phyloP scores from a whole-genome alignment of 2,329 filamentous ascomycete genomes.

The Exophiala sp. region DNA sequence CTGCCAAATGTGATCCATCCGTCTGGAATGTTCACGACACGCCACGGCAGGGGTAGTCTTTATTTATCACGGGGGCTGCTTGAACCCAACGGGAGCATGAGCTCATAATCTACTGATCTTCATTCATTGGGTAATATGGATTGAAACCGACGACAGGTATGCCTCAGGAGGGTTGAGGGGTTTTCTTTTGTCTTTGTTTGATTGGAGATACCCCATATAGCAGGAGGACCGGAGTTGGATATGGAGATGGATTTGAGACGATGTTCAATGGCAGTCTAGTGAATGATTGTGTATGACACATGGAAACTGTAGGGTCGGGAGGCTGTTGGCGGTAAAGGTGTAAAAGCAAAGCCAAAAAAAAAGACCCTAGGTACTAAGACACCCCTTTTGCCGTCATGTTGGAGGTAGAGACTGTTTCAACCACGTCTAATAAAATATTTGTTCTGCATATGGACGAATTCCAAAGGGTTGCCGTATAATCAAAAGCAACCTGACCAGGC shows the following conservation, averaged over 20 bases:
- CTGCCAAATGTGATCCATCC: not conserved
- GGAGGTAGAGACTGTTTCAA: too few relatives aligned
- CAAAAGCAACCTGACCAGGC: too few relatives aligned
- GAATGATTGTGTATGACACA: not conserved
- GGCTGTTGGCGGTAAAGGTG: not conserved
- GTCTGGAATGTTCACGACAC: not conserved
- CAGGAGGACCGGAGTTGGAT: conserved; percentile 5
- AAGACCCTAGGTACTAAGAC: too few relatives aligned
- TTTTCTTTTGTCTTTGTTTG: not conserved
- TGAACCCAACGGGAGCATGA: too few relatives aligned
- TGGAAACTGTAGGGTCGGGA: not conserved
- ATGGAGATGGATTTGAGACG: not conserved
- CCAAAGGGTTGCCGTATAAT: too few relatives aligned
- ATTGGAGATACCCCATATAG: conserved; percentile 20
- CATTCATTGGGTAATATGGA: not conserved
- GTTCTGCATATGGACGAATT: too few relatives aligned
- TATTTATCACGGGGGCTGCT: too few relatives aligned
- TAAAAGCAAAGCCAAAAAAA: not conserved
- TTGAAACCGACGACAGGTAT: not conserved
- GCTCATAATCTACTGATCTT: not conserved
- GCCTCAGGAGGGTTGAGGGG: not conserved
- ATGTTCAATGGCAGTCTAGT: not conserved
- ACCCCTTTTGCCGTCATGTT: too few relatives aligned
- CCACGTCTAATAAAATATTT: too few relatives aligned
- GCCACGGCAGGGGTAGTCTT: not conserved